These are phyloP conservation scores for Russula dissimulans DNA, from an alignment of 768 basidiomycete species.

Conservation along the genomic window DNA sequence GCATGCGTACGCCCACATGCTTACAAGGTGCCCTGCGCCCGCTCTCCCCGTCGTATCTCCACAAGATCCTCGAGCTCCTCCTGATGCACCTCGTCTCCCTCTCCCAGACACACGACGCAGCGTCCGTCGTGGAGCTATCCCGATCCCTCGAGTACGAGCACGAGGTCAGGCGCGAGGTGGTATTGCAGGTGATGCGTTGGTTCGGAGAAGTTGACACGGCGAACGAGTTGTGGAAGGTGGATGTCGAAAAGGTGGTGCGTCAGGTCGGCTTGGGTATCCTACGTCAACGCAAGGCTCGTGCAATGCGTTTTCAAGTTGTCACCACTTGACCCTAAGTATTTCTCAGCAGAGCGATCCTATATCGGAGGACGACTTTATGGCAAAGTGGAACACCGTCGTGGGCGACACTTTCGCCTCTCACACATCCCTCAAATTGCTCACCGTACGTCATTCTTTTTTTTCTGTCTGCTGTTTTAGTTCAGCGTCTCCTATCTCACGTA, in stretches of 20 bases:
- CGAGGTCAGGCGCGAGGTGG: conserved; percentile 53
- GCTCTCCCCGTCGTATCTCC: conserved; percentile 57
- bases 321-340: background rate
- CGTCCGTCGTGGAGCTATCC: conserved; percentile 49
- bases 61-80: conserved; percentile 61
- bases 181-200: conserved; percentile 69
- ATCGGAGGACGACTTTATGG: conserved; percentile 43
- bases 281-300: conserved; percentile 44
- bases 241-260: conserved; percentile 49
- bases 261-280: conserved; percentile 76
- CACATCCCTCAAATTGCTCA: conserved; percentile 59
- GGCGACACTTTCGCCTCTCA: conserved; percentile 66
- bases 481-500: background rate
- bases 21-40: conserved; percentile 60
- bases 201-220: conserved; percentile 49
- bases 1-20: background rate
- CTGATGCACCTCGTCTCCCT: conserved; percentile 66
- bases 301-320: too few species aligned
- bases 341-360: conserved; percentile 48
- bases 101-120: conserved; percentile 42
- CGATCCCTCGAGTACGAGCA: conserved; percentile 61
- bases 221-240: conserved; percentile 51
- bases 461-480: background rate
- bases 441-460: conserved; percentile 36
- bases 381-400: conserved; percentile 61